Conservation (phyloP, 2,329 filamentous ascomycete species). For the Chaetomium globosum region DNA sequence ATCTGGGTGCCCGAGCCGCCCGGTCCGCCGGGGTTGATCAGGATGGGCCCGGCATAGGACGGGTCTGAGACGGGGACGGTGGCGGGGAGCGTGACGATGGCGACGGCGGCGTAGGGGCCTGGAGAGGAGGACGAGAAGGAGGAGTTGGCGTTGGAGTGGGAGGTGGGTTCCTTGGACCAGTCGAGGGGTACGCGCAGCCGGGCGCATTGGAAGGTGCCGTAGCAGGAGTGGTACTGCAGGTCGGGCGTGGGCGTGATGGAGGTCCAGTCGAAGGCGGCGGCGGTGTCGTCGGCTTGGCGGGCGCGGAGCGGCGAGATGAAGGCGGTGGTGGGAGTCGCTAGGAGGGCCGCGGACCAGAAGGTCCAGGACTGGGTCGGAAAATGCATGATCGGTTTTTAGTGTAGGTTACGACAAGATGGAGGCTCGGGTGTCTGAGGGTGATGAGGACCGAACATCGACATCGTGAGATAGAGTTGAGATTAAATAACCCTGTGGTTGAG, state of each 20-base stretch:
- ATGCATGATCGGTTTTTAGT: neutral
- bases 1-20: constrained; percentile 47
- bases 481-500: neutral
- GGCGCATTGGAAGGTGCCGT: constrained; percentile 43
- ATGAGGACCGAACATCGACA: neutral
- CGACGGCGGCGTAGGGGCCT: constrained; percentile 41
- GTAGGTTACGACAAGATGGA: neutral
- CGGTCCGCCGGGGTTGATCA: constrained; percentile 52
- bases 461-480: neutral
- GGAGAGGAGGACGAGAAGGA: constrained; percentile 38
- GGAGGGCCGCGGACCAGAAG: constrained; percentile 16
- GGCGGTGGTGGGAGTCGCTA: constrained; percentile 2
- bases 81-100: constrained; percentile 43
- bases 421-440: neutral
- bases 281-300: constrained; percentile 10
- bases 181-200: constrained; percentile 52
- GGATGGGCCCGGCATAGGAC: constrained; percentile 46
- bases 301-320: constrained; percentile 8
- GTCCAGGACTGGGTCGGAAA: neutral
- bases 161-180: constrained; percentile 32
- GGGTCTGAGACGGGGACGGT: constrained; percentile 37
- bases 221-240: constrained; percentile 28
- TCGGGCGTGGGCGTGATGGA: constrained; percentile 19
- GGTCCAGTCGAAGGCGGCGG: constrained; percentile 18
- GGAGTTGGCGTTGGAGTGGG: constrained; percentile 37